Conservation (phyloP, 2,329 filamentous ascomycete genomes). For the Talaromyces sp. region DNA sequence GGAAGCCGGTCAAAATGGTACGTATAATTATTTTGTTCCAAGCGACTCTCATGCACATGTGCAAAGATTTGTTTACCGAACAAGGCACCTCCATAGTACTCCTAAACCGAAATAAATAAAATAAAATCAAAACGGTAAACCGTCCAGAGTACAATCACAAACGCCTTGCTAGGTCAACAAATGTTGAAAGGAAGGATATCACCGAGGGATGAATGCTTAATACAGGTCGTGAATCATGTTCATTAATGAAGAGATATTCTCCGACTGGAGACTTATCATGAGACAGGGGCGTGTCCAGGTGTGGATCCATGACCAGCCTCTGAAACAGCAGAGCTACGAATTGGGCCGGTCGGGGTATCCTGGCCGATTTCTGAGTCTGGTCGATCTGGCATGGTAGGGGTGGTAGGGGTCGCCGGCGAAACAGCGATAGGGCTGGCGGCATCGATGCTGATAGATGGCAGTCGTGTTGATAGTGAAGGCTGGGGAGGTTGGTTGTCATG, state of each 20-base stretch:
- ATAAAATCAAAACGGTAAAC: neutral
- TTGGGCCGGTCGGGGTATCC: slow-evolving; percentile 7
- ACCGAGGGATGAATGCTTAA: slow-evolving; percentile 15
- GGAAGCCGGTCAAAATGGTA: no score
- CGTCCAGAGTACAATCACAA: neutral
- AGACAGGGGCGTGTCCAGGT: slow-evolving; percentile 8
- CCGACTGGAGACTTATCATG: neutral
- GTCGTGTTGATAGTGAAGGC: slow-evolving; percentile 21
- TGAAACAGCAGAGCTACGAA: slow-evolving; percentile 5
- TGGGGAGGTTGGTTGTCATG: slow-evolving; percentile 17
- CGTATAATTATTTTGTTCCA: neutral
- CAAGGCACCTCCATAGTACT: no score
- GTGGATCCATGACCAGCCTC: slow-evolving; percentile 1
- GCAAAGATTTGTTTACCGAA: no score
- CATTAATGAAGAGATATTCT: slow-evolving; percentile 8
- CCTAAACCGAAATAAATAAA: neutral
- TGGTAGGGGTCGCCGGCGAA: slow-evolving; percentile 28
- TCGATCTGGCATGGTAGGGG: slow-evolving; percentile 2
- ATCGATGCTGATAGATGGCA: slow-evolving; percentile 39
- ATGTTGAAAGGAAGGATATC: neutral
- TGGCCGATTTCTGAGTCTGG: slow-evolving; percentile 9
- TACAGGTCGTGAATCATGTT: slow-evolving; percentile 28
- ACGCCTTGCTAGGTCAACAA: neutral
- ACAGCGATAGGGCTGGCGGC: slow-evolving; percentile 30
- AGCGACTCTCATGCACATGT: neutral